phyloP scores from a whole-genome alignment of 2,329 filamentous ascomycete species.

The Hymenoscyphus fraxineus region DNA sequence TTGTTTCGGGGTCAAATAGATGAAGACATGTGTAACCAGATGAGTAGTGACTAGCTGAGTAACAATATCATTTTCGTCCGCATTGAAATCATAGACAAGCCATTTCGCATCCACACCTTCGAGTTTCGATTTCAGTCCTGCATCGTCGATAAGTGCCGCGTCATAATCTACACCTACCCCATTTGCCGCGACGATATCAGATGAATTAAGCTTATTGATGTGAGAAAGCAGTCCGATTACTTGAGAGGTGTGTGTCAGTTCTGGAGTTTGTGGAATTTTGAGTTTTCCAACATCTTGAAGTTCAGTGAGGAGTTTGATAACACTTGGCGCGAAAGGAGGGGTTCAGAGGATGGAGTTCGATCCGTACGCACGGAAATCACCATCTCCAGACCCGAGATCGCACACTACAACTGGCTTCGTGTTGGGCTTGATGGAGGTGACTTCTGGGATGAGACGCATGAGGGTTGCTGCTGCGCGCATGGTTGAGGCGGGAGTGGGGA shows the following conservation, averaged over 20 bases:
- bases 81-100: slow-evolving; percentile 27
- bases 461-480: slow-evolving; percentile 27
- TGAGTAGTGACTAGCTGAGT: slow-evolving; percentile 15
- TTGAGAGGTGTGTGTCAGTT: slow-evolving; percentile 13
- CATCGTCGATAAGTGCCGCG: slow-evolving; percentile 21
- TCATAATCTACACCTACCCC: slow-evolving; percentile 27
- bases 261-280: background rate
- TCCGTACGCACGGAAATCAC: slow-evolving; percentile 22
- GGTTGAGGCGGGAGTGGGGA: slow-evolving; percentile 21
- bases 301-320: background rate
- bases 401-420: slow-evolving; percentile 18
- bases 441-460: slow-evolving; percentile 20
- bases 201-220: slow-evolving; percentile 13
- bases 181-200: slow-evolving; percentile 6
- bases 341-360: slow-evolving; percentile 5
- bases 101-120: slow-evolving; percentile 15
- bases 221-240: slow-evolving; percentile 23
- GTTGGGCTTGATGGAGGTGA: slow-evolving; percentile 8
- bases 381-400: slow-evolving; percentile 26
- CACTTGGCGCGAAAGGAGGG: background rate
- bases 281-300: background rate
- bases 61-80: slow-evolving; percentile 23
- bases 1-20: slow-evolving; percentile 25
- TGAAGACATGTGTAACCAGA: slow-evolving; percentile 24
- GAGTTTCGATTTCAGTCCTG: slow-evolving; percentile 14